Evolutionary conservation across 2,329 filamentous ascomycete species (phyloP).

Genomic region (Scleromitrula shiraiana): DNA sequence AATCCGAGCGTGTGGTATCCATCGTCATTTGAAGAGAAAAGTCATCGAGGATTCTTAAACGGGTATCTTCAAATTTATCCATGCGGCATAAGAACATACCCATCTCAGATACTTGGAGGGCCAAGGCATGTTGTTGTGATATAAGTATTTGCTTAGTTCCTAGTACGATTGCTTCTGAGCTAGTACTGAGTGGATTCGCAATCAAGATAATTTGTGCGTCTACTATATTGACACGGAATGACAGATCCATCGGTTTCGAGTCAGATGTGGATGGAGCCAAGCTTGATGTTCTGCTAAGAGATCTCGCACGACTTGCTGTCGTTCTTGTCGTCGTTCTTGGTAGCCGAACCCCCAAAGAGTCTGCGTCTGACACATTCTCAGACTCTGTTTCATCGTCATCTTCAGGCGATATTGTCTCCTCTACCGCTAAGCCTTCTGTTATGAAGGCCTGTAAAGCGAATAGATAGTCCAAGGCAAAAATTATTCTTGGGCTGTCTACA

Average conservation of each 20-base stretch:
- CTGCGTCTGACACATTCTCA: slow-evolving; percentile 50
- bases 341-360: slow-evolving; percentile 40
- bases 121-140: slow-evolving; percentile 88
- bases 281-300: slow-evolving; percentile 22
- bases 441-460: slow-evolving; percentile 82
- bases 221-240: slow-evolving; percentile 87
- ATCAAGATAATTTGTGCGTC: slow-evolving; percentile 96
- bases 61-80: slow-evolving; percentile 90
- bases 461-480: slow-evolving; percentile 92
- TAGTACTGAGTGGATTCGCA: slow-evolving; percentile 82
- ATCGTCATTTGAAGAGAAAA: slow-evolving; percentile 88
- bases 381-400: slow-evolving; percentile 46
- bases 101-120: slow-evolving; percentile 85
- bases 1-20: slow-evolving; percentile 55
- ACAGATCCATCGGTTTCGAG: slow-evolving; percentile 57
- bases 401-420: slow-evolving; percentile 47
- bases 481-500: slow-evolving; percentile 87
- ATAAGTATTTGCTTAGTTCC: slow-evolving; percentile 89
- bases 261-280: slow-evolving; percentile 24
- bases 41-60: slow-evolving; percentile 89
- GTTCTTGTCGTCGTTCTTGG: slow-evolving; percentile 8
- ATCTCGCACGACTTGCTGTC: slow-evolving; percentile 8
- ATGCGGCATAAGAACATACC: slow-evolving; percentile 99
- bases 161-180: slow-evolving; percentile 91
- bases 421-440: slow-evolving; percentile 59